Percentiles rank a stretch among this genome's conserved stretches.
Evolutionary conservation across 257 asterid species (phyloP).

Genomic region (Apocynum venetum): DNA sequence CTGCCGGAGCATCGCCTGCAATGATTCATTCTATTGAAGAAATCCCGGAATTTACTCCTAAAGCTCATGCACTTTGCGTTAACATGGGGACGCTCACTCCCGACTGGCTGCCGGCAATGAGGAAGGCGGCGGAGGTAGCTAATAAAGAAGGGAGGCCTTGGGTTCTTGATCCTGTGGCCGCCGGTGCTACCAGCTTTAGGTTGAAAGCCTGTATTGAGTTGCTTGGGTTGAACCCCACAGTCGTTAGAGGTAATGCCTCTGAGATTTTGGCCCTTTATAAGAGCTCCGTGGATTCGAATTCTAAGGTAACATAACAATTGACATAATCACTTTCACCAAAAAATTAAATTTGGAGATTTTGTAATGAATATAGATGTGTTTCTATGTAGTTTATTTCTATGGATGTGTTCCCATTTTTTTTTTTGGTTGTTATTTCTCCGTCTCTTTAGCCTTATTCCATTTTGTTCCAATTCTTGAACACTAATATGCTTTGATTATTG

Average conservation of each 20-base stretch:
- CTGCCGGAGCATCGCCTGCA: constrained; percentile 96
- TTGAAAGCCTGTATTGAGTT: constrained; percentile 69
- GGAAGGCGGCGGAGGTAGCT: constrained; percentile 61
- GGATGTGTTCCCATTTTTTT: too few species aligned
- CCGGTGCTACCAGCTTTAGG: constrained; percentile 75
- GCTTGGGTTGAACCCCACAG: constrained; percentile 59
- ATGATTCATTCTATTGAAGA: constrained; percentile 75
- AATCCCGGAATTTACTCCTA: constrained; percentile 83
- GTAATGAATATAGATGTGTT: not conserved
- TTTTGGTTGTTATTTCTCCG: too few species aligned
- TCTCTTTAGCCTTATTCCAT: not conserved
- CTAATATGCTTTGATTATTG: not conserved
- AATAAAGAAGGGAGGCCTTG: constrained; percentile 55
- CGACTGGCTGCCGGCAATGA: constrained; percentile 86
- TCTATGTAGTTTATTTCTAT: too few species aligned
- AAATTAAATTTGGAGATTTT: not conserved
- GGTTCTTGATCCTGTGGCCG: constrained; percentile 96
- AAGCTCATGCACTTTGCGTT: constrained; percentile 57
- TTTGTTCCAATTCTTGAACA: too few species aligned
- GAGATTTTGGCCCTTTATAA: constrained; percentile 80
- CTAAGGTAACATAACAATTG: constrained; percentile 41
- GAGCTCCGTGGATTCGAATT: constrained; percentile 44
- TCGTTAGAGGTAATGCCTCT: constrained; percentile 86
- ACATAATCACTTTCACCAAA: not conserved
- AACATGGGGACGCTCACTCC: constrained; percentile 80